Conservation (phyloP, 2,329 filamentous ascomycete genomes). For the Neonectria coccinea region DNA sequence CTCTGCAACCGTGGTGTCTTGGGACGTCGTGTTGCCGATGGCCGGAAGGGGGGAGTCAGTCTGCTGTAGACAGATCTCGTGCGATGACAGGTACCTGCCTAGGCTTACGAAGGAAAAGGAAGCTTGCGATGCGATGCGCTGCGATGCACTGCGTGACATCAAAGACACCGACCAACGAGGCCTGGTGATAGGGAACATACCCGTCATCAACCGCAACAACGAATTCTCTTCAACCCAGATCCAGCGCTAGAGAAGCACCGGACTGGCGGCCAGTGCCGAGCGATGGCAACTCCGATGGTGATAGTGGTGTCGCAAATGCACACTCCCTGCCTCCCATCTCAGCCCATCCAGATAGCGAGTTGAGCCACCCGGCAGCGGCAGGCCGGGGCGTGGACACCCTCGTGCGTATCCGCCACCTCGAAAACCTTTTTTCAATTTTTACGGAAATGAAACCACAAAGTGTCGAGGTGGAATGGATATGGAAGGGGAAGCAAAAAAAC, state of each 20-base stretch:
- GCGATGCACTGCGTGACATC: slow-evolving; percentile 20
- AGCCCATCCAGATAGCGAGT: slow-evolving; percentile 22
- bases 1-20: slow-evolving; percentile 20
- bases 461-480: background rate
- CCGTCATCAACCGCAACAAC: slow-evolving; percentile 28
- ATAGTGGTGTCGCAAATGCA: slow-evolving; percentile 36
- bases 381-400: slow-evolving; percentile 16
- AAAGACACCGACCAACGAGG: slow-evolving; percentile 9
- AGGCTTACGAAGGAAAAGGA: background rate
- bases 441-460: slow-evolving; percentile 17
- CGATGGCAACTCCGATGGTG: slow-evolving; percentile 27
- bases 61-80: slow-evolving; percentile 9
- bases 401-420: slow-evolving; percentile 18
- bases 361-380: slow-evolving; percentile 10
- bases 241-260: slow-evolving; percentile 30
- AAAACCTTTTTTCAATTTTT: slow-evolving; percentile 22
- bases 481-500: background rate
- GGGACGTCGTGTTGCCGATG: slow-evolving; percentile 5
- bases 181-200: slow-evolving; percentile 23
- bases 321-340: slow-evolving; percentile 40
- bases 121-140: slow-evolving; percentile 1
- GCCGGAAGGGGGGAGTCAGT: background rate
- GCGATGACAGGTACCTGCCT: slow-evolving; percentile 3
- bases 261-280: slow-evolving; percentile 31
- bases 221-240: slow-evolving; percentile 25